Base-by-base conservation (phyloP, 202 grass and related monocot species). In the Zizania palustris region DNA sequence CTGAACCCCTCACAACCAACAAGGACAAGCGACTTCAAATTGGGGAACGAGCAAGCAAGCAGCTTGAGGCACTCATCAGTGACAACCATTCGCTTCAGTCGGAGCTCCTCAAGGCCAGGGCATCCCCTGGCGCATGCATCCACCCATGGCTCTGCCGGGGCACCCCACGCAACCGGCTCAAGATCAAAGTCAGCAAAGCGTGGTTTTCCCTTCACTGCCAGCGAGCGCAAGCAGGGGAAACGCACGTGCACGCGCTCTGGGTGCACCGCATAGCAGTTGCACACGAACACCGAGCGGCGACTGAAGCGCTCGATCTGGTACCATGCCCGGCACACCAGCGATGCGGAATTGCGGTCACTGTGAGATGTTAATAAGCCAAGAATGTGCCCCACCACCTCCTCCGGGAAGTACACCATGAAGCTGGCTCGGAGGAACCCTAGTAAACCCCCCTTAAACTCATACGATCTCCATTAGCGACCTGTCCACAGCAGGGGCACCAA, bases 51-150 rank as follows among this genome's bases (percentile, higher is more conserved):
- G 42, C 49, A 48, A 16, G 91, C 73, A 42, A 90, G 38, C 64
- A 71, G 42, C 78, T 83, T 74, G 67, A 93, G 85, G 74, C 82
- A 81, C 59, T 71, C 70, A 64, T 93, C 91, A 63, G 85, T 85
- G 48, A 90, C 56, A 50, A 90, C 79, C 93, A 96, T 96, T 20
- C 82, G 75, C 83, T 96, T 96, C 41, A 96, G 51, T 79, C 82
- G 59, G 45, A 96, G 87, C 53, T 90, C 82, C 72, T 90, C 82
- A 6, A 96, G 85, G 15, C 34, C 72, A 15, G 93, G 87, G 19
- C 82, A 88, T 9, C 58, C 18, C n/a, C n/a, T 50, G 33, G 76
- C 72, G 3, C 70, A 85, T 0, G 71, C 65, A 7, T 61, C 45
- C 36, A 96, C 82, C 93, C 93, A 96, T 19, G 90, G 80, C 9